phyloP scores from a whole-genome alignment of 148 eudicot genomes.

The Tetragonia tetragonoides region DNA sequence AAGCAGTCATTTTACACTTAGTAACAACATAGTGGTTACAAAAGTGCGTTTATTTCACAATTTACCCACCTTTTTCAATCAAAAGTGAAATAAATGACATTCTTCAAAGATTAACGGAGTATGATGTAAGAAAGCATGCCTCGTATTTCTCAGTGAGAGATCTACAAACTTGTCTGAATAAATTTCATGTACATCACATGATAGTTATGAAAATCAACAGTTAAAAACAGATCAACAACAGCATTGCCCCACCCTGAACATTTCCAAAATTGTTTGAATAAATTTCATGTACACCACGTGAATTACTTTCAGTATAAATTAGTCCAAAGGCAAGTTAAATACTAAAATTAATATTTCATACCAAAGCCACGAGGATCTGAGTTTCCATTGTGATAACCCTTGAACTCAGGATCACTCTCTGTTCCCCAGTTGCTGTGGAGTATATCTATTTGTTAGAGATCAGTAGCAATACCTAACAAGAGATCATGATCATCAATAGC shows the following conservation, averaged over 20 bases:
- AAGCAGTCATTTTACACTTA: too few relatives aligned
- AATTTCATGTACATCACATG: background rate
- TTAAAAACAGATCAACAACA: background rate
- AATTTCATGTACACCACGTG: background rate
- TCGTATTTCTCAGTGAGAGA: background rate
- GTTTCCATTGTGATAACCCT: conserved; percentile 90
- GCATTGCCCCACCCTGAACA: background rate
- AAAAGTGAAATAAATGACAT: too few relatives aligned
- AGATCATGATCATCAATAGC: background rate
- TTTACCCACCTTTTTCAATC: background rate
- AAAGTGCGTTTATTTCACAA: background rate
- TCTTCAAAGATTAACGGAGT: too few relatives aligned
- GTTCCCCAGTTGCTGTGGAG: conserved; percentile 92
- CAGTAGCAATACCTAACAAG: background rate
- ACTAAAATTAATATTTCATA: conserved; percentile 26
- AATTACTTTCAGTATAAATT: background rate
- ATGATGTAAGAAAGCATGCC: too few relatives aligned
- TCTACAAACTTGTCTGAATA: background rate
- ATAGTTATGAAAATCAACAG: background rate
- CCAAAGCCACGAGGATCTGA: conserved; percentile 93
- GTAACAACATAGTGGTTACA: too few relatives aligned
- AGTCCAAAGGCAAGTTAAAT: background rate
- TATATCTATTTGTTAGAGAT: conserved; percentile 21
- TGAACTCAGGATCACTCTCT: conserved; percentile 81
- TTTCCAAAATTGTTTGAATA: background rate